A percentile compares a stretch with the other conserved stretches of the same genome.
Conservation (phyloP, 768 basidiomycete genomes). For the Dendrothele bispora region DNA sequence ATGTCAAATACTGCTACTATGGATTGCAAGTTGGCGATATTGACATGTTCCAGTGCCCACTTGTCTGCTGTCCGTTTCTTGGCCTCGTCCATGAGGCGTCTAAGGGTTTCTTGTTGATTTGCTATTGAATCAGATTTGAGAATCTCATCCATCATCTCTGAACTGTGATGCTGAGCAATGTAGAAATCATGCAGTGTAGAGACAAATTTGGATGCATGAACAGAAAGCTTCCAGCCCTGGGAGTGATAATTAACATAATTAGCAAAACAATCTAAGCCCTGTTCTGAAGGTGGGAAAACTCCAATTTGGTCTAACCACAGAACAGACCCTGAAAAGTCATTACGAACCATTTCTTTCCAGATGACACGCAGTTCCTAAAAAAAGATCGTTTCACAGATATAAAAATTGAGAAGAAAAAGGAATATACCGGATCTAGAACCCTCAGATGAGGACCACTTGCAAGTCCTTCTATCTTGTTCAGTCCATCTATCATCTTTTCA, state of each 20-base stretch:
- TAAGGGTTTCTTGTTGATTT: not conserved
- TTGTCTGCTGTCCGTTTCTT: not conserved
- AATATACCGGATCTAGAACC: slow-evolving; percentile 2
- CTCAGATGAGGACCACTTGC: slow-evolving; percentile 3
- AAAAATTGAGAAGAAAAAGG: not conserved
- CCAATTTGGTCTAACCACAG: not conserved
- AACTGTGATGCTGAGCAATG: not conserved
- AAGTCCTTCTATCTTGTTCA: too few species aligned
- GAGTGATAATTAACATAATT: not conserved
- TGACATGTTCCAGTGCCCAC: slow-evolving; percentile 5
- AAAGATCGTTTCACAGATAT: not conserved
- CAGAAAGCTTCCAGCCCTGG: slow-evolving; percentile 5
- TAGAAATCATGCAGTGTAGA: slow-evolving; percentile 6
- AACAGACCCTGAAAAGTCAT: too few species aligned
- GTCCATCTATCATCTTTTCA: not conserved
- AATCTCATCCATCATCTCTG: not conserved
- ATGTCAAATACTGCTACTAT: slow-evolving; percentile 1
- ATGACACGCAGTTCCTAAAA: slow-evolving; percentile 2
- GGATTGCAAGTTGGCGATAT: not conserved
- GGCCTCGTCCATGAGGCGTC: not conserved
- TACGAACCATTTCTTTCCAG: slow-evolving; percentile 8
- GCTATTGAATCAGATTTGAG: not conserved
- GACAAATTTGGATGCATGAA: slow-evolving; percentile 3
- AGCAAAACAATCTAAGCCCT: too few species aligned
- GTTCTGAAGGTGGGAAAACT: too few species aligned